Evolutionary conservation across 768 basidiomycete genomes (phyloP), one percentile per base, ranked within the genome.

Genomic region (Lentinula detonsa): DNA sequence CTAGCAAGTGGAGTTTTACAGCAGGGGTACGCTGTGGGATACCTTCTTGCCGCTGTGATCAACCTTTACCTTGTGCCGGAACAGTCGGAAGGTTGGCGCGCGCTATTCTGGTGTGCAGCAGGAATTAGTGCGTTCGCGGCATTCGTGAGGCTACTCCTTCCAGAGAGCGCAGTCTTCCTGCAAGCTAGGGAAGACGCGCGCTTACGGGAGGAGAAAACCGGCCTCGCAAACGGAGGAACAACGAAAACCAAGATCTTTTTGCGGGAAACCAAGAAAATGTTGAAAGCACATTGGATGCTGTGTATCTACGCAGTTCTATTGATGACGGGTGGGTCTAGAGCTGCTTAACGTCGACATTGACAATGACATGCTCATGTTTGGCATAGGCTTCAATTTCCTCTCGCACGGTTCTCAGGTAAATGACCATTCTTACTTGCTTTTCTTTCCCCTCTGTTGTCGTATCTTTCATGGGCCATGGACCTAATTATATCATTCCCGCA

Each of bases 21-120:
- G 66, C 85, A 95, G 69, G 95, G 93, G 15, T 95, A 96, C 67
- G 91, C 93, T 0, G 81, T 86, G 11, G 95, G 95, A 1, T 95
- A 81, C 62, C 84, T 96, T 7, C 65, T 97, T 60, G 91, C 93
- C 0, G 90, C 93, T 0, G 84, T 90, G 51, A 82, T 95, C 76
- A 93, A 95, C 68, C 77, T 95, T 21, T 79, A 73, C 3, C 75
- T 90, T 23, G 91, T 83, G 28, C 72, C 78, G 1, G 70, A 76
- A 68, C 76, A 75, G 7, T 59, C 64, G 0, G 33, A 66, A 35
- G 73, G 76, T 46, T 96, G 95, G 95, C 78, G 93, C 40, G 73
- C 81, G 3, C 74, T 97, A 16, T 96, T 95, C 78, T 97, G 89
- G 85, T 81, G 86, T 42, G 89, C 84, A 1, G 72, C 88, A 2